Base-by-base conservation (phyloP, 2,329 filamentous ascomycete genomes). In the Stromatinia cepivora region DNA sequence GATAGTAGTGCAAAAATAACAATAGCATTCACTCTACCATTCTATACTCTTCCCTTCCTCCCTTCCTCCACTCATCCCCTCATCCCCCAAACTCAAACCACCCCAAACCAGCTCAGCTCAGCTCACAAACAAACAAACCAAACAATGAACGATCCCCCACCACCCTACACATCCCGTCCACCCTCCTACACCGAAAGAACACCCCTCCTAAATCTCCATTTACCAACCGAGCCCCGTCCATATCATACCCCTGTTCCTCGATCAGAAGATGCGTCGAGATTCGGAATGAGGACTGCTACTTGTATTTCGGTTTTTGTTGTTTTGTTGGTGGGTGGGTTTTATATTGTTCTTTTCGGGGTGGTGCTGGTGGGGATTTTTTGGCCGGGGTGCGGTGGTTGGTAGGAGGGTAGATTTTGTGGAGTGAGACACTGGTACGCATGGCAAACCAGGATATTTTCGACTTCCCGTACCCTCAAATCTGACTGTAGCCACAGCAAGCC, bases 391-490 rank as follows among this genome's bases (percentile, higher is more conserved):
- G n/a, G 57, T 10, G 13, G 6, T 15, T 46, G 17, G 25, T 15
- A 45, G 53, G 28, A 56, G 11, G 4, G 28, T 20, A 34, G 17
- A 6, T 3, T 4, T 8, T n/a, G n/a, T n/a, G n/a, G n/a, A n/a
- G n/a, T n/a, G n/a, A n/a, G n/a, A 45, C 28, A 36, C n/a, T 39
- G 34, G 39, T 25, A 20, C 66, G 58, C 66, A 69, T 69, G 66
- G 66, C 66, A 69, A 69, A 52, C 66, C 58, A 31, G 66, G 66
- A 69, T 69, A 13, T 28, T 28, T 52, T 42, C n/a, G 1, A 36
- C 39, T 34, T 39, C 39, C 53, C 42, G 20, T 28, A 9, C 36
- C 34, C 13, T 62, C 11, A 68, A 68, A 68, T 68, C 57, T 68
- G 48, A 68, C 48, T 42, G 66, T 46, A 53, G 50, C 56, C 56